Conservation (phyloP, 768 basidiomycete genomes). For the Boletus subcaerulescens region DNA sequence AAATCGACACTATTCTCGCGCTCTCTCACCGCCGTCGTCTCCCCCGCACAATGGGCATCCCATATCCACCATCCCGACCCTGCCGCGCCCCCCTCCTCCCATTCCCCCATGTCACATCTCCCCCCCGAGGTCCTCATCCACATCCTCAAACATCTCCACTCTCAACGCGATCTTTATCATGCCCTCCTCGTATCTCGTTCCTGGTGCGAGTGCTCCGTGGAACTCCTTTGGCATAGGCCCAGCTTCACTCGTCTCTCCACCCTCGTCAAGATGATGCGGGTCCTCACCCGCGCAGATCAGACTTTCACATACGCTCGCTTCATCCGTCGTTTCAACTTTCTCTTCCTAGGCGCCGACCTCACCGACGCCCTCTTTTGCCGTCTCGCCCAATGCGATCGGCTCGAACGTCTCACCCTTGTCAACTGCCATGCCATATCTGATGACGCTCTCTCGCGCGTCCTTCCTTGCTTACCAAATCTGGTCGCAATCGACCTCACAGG, state of each 20-base stretch:
- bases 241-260: conserved; percentile 65
- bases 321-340: conserved; percentile 89
- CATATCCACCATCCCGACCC: conserved; percentile 34
- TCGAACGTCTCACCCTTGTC: conserved; percentile 87
- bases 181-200: conserved; percentile 79
- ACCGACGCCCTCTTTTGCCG: conserved; percentile 70
- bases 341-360: conserved; percentile 64
- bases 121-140: conserved; percentile 93
- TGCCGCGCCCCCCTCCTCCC: conserved; percentile 28
- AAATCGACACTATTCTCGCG: conserved; percentile 42
- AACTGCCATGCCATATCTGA: conserved; percentile 71
- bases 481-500: conserved; percentile 84
- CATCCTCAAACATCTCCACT: conserved; percentile 81
- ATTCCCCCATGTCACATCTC: conserved; percentile 62
- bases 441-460: conserved; percentile 56
- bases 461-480: conserved; percentile 70
- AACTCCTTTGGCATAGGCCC: conserved; percentile 93
- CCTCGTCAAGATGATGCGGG: conserved; percentile 73
- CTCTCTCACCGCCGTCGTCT: conserved; percentile 39
- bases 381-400: conserved; percentile 69
- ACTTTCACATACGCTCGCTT: conserved; percentile 88
- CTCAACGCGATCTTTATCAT: conserved; percentile 68
- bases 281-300: conserved; percentile 60
- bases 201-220: conserved; percentile 96
- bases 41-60: conserved; percentile 66